Evolutionary conservation across 2,329 filamentous ascomycete species (phyloP), one percentile per base, ranked within the genome.

Genomic region (Venturia pyrina): DNA sequence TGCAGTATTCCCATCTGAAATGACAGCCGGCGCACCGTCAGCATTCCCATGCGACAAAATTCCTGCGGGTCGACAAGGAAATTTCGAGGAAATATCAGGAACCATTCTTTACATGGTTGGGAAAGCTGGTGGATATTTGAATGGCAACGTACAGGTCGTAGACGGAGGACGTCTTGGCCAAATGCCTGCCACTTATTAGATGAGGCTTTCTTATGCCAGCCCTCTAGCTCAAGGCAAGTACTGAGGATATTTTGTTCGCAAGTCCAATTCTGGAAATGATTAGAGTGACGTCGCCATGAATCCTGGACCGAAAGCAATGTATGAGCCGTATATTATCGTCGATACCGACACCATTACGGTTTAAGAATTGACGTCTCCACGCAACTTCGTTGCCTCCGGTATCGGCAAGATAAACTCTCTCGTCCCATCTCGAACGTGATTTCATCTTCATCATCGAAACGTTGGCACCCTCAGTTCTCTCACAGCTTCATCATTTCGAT

Each of bases 121-220:
- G 3, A 81, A 79, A 50, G 79, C 78, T 6, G 82, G 81, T 1
- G 77, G 76, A 15, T 86, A 85, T 72, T 75, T 81, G 63, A 85
- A 85, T 72, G 84, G 84, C 0, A 78, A 75, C 65, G 75, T 82
- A 19, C 77, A 81, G 63, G 71, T 83, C 1, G 76, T 78, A 8
- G 80, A 82, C 72, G 80, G 80, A 1, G 80, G 80, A 6, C 73
- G 78, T 64, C 65, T 74, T 62, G 67, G 71, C 0, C 73, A 76
- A 10, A 73, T 73, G 63, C 75, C 75, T 5, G 68, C 70, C 32
- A 73, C 71, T 1, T 77, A 77, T 66, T 78, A 66, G 48, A 37
- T 17, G 5, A 53, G 3, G 21, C 21, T 24, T 53, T 53, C 48
- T n/a, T 21, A 53, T 53, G 10, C 32, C 24, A 53, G 10, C 21